Base-by-base conservation (phyloP, 768 basidiomycete genomes). In the Polyporus arcularius region DNA sequence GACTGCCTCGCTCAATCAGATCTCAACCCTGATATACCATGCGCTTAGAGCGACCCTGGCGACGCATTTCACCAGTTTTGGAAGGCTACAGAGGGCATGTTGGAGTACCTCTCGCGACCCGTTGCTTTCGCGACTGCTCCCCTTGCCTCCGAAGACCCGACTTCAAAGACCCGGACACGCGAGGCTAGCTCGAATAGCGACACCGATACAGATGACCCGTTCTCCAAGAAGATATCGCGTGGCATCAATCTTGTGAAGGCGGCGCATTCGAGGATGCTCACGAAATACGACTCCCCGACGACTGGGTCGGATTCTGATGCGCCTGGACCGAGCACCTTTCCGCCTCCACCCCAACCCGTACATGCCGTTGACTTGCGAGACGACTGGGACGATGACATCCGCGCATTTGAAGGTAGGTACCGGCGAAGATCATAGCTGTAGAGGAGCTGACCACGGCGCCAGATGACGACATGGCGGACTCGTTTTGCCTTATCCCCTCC, bases 11-110 rank as follows among this genome's bases (percentile, higher is more conserved):
- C 21, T 26, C 21, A 2, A 26, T 26, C 21, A 26, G 21, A 26
- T 26, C 21, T 26, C 21, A 52, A 12, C 2, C 12, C 32, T 35
- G 9, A 52, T 4, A 16, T 4, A 41, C 16, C 39, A 32, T 26
- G 10, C 32, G 4, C 31, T 30, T 53, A 70, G 71, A 67, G 67
- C 57, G 92, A 94, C 68, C 87, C 91, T 2, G 85, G 88, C 4
- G 92, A 94, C 68, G 87, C 90, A 4, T 94, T 94, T 77, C 92
- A 92, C 69, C 84, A 91, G 66, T 94, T 94, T 69, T 94, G 92
- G 92, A 86, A 83, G 65, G 89, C 90, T 51, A 88, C 93, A 79
- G 90, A 94, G 73, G 90, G 87, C 42, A 88, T 92, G 85, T 73
- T 94, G 48, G 90, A 94, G 67, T 89, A 92, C 67, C 79, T 94